Evolutionary conservation across 495 filamentous ascomycete species (phyloP), one percentile per base, ranked within the genome.

Genomic region (Xeromyces bisporus): DNA sequence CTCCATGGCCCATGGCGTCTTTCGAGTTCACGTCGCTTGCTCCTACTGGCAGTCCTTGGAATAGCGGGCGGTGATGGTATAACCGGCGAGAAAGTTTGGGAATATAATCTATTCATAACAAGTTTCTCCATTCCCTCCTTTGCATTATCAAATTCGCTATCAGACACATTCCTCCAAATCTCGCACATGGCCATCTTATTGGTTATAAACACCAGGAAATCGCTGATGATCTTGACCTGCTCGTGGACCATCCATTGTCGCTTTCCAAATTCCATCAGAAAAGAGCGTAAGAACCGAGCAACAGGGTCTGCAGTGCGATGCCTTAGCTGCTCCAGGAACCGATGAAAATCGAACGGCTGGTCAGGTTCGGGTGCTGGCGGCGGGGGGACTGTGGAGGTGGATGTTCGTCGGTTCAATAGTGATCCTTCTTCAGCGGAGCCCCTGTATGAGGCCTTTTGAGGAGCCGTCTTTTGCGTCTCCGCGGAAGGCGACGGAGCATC

Each of bases 231-330:
- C 50, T 99, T 99, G 39, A 93, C 86, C 51, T 99, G 89, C 53
- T 99, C 89, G 46, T 96, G 89, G 6, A 92, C 89, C 86, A 92
- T 91, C 89, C 89, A 99, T 52, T 94, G 91, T 42, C 83, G 81
- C 56, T 99, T 99, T 7, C 77, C 82, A 56, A 99, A 99, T 50
- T 96, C 89, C 21, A 71, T 66, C 8, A 99, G 61, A 47, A 99
- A 99, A 4, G 87, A 94, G 27, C 86, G 77, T 12, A 99, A 68
- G 48, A 92, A 99, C 40, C 82, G 80, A 8, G 89, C 91, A 1
- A 99, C 87, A 3, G 89, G 91, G 43, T 99, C 89, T 11, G 89
- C 91, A 14, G 87, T 93, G 29, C 86, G 77, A 53, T 96, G 86
- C 31, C 89, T 75, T 16, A 99, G 62, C 47, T 99, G 89, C 44